A percentile compares a stretch with the other conserved stretches of the same genome.
Conservation (phyloP, 495 filamentous ascomycete genomes). For the Penicillium coprophilum region DNA sequence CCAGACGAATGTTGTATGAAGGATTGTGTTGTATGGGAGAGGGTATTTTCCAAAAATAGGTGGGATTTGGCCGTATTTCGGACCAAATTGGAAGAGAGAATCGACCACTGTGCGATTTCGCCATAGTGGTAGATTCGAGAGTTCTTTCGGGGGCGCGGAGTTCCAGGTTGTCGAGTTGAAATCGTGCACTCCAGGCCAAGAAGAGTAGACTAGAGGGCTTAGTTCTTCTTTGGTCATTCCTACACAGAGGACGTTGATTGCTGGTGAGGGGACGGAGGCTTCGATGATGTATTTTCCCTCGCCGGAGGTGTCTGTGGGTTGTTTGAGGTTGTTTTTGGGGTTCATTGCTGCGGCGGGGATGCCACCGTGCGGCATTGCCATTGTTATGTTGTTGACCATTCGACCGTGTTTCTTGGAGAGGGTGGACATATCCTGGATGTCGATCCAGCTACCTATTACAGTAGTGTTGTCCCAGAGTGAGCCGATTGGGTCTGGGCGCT, state of each 20-base stretch:
- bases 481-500: conserved; percentile 53
- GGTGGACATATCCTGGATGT: conserved; percentile 44
- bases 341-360: conserved; percentile 61
- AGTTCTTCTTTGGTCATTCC: conserved; percentile 59
- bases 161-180: conserved; percentile 41
- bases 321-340: conserved; percentile 59
- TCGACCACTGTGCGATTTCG: conserved; percentile 63
- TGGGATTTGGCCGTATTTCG: conserved; percentile 47
- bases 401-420: conserved; percentile 47
- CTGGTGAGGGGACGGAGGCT: conserved; percentile 64
- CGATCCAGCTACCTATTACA: conserved; percentile 60
- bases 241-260: conserved; percentile 68
- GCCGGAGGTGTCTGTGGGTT: conserved; percentile 62
- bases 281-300: conserved; percentile 63
- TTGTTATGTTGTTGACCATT: conserved; percentile 68
- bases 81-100: conserved; percentile 65
- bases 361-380: conserved; percentile 71
- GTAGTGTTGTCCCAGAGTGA: conserved; percentile 67
- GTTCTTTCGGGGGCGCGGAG: conserved; percentile 12
- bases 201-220: conserved; percentile 57
- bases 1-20: conserved; percentile 49
- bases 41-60: conserved; percentile 68
- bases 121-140: conserved; percentile 34
- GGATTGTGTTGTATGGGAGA: conserved; percentile 60
- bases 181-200: conserved; percentile 50